A percentile compares a stretch with the other conserved stretches of the same genome.
These are phyloP conservation scores for Brasenia schreberi DNA, from an alignment of 164 flowering plant genomes.

Conservation along the genomic window DNA sequence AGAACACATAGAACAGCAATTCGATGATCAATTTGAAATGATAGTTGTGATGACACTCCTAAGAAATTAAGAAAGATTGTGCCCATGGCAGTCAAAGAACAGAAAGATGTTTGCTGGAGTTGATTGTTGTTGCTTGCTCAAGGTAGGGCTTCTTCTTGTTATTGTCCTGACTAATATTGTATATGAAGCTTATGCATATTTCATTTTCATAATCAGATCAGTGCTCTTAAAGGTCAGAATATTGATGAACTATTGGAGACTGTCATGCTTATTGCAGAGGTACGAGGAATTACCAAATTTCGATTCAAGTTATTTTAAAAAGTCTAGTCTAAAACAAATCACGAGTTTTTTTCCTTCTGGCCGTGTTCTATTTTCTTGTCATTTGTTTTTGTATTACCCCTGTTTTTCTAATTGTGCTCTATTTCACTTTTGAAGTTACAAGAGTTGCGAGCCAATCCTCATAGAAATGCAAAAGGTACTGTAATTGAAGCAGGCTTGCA, in stretches of 20 bases:
- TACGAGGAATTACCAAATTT: constrained; percentile 8
- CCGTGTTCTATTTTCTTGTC: neutral
- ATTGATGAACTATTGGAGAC: constrained; percentile 81
- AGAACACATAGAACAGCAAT: too few relatives aligned
- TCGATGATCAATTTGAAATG: too few relatives aligned
- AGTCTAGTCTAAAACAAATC: neutral
- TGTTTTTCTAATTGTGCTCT: neutral
- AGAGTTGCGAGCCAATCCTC: constrained; percentile 93
- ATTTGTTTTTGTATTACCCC: neutral
- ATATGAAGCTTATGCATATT: neutral
- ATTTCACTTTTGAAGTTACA: constrained; percentile 35
- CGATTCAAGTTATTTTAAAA: too few relatives aligned
- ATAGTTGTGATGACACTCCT: too few relatives aligned
- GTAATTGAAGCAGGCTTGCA: constrained; percentile 91
- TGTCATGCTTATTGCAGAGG: constrained; percentile 93
- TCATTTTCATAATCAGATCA: constrained; percentile 37
- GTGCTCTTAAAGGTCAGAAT: constrained; percentile 88
- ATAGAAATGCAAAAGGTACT: constrained; percentile 87
- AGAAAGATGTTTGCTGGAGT: too few relatives aligned
- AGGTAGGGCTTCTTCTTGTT: too few relatives aligned
- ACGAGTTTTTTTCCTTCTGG: neutral
- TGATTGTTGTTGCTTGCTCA: too few relatives aligned
- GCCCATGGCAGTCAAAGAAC: too few relatives aligned
- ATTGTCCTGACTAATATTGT: too few relatives aligned
- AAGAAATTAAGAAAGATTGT: too few relatives aligned